Base-by-base conservation (phyloP, 352 stramenopile genomes). In the Elongisporangium prolatum region DNA sequence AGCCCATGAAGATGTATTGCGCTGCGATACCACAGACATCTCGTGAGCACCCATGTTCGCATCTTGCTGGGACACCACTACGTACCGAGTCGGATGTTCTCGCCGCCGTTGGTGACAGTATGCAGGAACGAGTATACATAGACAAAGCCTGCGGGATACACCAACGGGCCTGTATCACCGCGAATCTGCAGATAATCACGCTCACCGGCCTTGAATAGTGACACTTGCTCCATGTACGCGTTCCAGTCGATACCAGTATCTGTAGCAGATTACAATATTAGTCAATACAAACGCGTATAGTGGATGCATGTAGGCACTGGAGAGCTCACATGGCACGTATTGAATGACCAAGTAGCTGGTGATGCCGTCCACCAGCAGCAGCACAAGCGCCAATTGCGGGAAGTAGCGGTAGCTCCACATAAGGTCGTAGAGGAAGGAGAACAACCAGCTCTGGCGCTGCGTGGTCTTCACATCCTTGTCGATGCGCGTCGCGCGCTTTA, bases 161-260 rank as follows among this genome's bases (percentile, higher is more conserved):
- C 97, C 5, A 99, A 69, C 28, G 97, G 97, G 1, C 97, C 97
- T 4, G 97, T 99, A 64, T 95, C 86, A 34, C 97, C 97, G 47
- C 85, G 74, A 61, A 99, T 97, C 52, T 98, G 88, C 28, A 86
- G 54, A 75, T 99, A 99, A 74, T 99, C 86, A 25, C 89, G 83
- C 69, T 99, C 94, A 59, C 96, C 97, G 48, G 81, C 74, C 47
- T 98, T 83, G 67, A 97, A 97, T 25, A 83, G 67, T 59, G 88
- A 80, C 22, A 99, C 97, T 74, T 99, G 93, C 81, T 99, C 80
- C 97, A 99, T 99, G 80, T 99, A 99, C 16, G 97, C 97, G 62
- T 91, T 84, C 96, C 96, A 99, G 75, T 99, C 97, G 65, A 99
- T 99, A 79, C 99, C 96, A 44, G 97, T 99, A 78, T 99, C 81